phyloP scores from a whole-genome alignment of 1,139 yeast species.

The Sugiyamaella sp. region DNA sequence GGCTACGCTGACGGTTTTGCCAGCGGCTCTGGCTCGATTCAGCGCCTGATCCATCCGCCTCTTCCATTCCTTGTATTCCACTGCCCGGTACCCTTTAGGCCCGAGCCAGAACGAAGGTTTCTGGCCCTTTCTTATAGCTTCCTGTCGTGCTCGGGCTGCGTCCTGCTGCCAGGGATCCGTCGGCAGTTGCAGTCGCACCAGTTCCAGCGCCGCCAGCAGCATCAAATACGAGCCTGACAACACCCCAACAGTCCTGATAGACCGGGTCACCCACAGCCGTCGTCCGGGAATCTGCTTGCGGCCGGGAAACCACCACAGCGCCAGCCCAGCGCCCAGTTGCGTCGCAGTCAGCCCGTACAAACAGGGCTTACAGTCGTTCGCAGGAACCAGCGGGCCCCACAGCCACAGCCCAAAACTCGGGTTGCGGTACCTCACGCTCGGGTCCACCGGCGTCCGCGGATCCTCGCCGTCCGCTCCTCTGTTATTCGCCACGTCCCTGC shows the following conservation, averaged over 20 bases:
- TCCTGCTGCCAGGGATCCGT: slow-evolving; percentile 45
- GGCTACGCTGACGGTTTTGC: slow-evolving; percentile 24
- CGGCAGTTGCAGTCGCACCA: slow-evolving; percentile 37
- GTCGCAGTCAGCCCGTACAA: slow-evolving; percentile 37
- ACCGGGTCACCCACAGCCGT: slow-evolving; percentile 33
- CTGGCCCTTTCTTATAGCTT: slow-evolving; percentile 27
- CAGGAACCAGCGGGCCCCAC: slow-evolving; percentile 46
- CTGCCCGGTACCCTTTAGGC: slow-evolving; percentile 38
- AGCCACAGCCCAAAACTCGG: slow-evolving; percentile 41
- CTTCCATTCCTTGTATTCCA: slow-evolving; percentile 40
- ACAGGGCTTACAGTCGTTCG: slow-evolving; percentile 41
- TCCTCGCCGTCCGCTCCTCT: background rate
- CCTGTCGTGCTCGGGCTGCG: slow-evolving; percentile 38
- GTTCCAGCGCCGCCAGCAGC: slow-evolving; percentile 37
- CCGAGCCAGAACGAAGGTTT: slow-evolving; percentile 41
- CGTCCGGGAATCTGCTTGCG: slow-evolving; percentile 30
- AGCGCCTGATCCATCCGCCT: slow-evolving; percentile 32
- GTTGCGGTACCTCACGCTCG: slow-evolving; percentile 26
- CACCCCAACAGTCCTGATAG: slow-evolving; percentile 32
- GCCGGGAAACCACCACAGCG: slow-evolving; percentile 38
- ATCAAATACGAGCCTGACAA: slow-evolving; percentile 38
- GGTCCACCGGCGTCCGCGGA: slow-evolving; percentile 7
- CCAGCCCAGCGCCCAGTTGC: slow-evolving; percentile 38
- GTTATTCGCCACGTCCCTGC: background rate
- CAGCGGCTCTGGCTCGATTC: slow-evolving; percentile 24